These are phyloP conservation scores for Erythrobasidium hasegawianum DNA, from an alignment of 1,284 basidiomycete genomes.

Conservation along the genomic window DNA sequence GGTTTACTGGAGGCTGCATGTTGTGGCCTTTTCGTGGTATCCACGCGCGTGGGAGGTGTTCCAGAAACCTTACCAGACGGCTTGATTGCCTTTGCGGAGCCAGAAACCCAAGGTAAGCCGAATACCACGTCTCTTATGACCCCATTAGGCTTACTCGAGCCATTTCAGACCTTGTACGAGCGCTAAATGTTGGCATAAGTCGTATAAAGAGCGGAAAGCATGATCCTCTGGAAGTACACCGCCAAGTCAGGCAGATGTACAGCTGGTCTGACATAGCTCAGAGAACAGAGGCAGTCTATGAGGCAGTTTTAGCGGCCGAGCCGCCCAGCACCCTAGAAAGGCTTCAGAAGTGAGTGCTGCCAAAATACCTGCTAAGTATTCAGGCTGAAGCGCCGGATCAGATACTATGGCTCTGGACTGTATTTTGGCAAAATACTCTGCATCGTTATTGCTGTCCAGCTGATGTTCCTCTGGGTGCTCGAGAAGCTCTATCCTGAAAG, in stretches of 20 bases:
- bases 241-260: constrained; percentile 75
- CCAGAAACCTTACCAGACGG: constrained; percentile 90
- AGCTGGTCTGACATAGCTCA: constrained; percentile 76
- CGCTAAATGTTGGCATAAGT: constrained; percentile 72
- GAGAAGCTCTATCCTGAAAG: constrained; percentile 47
- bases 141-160: neutral
- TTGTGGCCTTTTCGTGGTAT: constrained; percentile 88
- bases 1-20: constrained; percentile 94
- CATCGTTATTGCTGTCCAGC: constrained; percentile 52
- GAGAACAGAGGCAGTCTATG: constrained; percentile 80
- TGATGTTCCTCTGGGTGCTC: constrained; percentile 49
- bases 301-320: constrained; percentile 59
- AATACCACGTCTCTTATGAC: neutral
- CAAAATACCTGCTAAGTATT: neutral
- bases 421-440: constrained; percentile 53
- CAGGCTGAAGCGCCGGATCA: constrained; percentile 34
- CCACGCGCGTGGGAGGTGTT: constrained; percentile 89
- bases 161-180: constrained; percentile 71
- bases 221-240: constrained; percentile 73
- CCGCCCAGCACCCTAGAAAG: constrained; percentile 66
- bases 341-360: constrained; percentile 60
- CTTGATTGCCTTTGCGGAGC: constrained; percentile 89
- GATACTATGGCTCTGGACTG: constrained; percentile 50
- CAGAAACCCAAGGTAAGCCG: constrained; percentile 68
- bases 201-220: constrained; percentile 67